Percentiles rank a stretch among this genome's conserved stretches.
These are phyloP conservation scores for Aspergillus sp. DNA, from an alignment of 2,329 filamentous ascomycete genomes.

Conservation along the genomic window DNA sequence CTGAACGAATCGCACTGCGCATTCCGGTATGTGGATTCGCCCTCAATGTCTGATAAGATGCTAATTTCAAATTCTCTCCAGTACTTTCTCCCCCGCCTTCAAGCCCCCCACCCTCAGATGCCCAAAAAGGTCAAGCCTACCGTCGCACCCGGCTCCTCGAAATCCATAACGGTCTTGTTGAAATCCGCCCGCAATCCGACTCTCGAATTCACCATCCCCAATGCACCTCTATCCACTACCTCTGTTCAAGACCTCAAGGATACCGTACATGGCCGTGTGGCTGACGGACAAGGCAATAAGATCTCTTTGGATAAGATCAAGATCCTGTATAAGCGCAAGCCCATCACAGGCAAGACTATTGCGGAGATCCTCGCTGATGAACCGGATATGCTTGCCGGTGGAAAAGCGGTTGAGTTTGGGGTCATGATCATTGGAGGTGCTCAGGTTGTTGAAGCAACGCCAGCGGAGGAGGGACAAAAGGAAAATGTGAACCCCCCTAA, in stretches of 20 bases:
- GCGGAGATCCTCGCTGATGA: constrained; percentile 64
- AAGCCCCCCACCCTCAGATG: constrained; percentile 38
- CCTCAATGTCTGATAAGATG: background rate
- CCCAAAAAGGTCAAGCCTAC: constrained; percentile 35
- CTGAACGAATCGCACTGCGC: constrained; percentile 69
- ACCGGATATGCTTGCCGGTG: constrained; percentile 35
- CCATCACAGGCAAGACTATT: constrained; percentile 72
- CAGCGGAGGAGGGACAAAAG: constrained; percentile 26
- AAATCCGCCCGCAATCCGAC: constrained; percentile 66
- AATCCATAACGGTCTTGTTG: constrained; percentile 31
- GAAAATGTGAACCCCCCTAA: constrained; percentile 20
- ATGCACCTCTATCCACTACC: constrained; percentile 59
- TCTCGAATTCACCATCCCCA: constrained; percentile 61
- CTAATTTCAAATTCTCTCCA: constrained; percentile 12
- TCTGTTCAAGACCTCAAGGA: constrained; percentile 76
- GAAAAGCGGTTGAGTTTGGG: constrained; percentile 63
- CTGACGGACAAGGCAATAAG: constrained; percentile 38
- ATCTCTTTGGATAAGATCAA: constrained; percentile 69
- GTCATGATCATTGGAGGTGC: constrained; percentile 84
- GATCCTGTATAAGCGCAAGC: constrained; percentile 82
- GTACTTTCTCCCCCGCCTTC: constrained; percentile 46
- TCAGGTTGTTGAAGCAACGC: constrained; percentile 36
- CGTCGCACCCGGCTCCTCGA: constrained; percentile 34
- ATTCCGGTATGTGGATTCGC: constrained; percentile 59
- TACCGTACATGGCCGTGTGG: constrained; percentile 59